Percentiles rank a stretch among this genome's conserved stretches.
Evolutionary conservation across 805 yeast species (phyloP).

Genomic region (Starmerella vitae): DNA sequence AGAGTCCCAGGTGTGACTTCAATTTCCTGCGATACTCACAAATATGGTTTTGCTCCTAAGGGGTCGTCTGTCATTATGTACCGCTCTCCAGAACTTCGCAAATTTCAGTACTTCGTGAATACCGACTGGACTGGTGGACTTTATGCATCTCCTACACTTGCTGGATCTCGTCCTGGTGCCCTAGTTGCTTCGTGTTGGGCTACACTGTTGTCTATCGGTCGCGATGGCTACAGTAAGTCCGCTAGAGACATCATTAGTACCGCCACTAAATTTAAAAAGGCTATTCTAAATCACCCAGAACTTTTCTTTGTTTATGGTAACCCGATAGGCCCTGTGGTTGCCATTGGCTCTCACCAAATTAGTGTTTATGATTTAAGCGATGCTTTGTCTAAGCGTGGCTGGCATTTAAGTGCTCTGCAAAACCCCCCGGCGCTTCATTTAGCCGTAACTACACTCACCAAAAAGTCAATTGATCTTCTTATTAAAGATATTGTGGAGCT

Average conservation of each 20-base stretch:
- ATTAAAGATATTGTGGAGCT: conserved; percentile 36
- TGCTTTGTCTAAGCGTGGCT: conserved; percentile 48
- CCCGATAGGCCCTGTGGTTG: conserved; percentile 68
- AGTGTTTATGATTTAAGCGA: conserved; percentile 76
- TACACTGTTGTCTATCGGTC: conserved; percentile 68
- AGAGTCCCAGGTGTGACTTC: conserved; percentile 84
- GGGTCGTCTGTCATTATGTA: conserved; percentile 92
- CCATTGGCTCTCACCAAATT: conserved; percentile 52
- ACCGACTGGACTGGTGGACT: conserved; percentile 90
- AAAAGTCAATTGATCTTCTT: conserved; percentile 47
- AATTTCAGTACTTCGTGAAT: conserved; percentile 69
- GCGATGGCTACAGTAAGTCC: conserved; percentile 59
- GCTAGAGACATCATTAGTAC: conserved; percentile 56
- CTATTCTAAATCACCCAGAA: conserved; percentile 37
- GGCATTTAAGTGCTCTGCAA: conserved; percentile 85
- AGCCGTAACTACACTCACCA: conserved; percentile 68
- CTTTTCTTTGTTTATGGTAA: conserved; percentile 58
- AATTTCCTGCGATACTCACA: conserved; percentile 98
- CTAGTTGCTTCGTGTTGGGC: conserved; percentile 98
- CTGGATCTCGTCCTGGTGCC: conserved; percentile 96
- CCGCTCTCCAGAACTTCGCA: conserved; percentile 50
- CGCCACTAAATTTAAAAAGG: conserved; percentile 42
- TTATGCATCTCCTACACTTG: conserved; percentile 91
- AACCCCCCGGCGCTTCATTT: conserved; percentile 83
- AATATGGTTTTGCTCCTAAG: conserved; percentile 96